These are phyloP conservation scores for Gossypium sturtianum DNA, from an alignment of 345 rosid species.

Conservation along the genomic window DNA sequence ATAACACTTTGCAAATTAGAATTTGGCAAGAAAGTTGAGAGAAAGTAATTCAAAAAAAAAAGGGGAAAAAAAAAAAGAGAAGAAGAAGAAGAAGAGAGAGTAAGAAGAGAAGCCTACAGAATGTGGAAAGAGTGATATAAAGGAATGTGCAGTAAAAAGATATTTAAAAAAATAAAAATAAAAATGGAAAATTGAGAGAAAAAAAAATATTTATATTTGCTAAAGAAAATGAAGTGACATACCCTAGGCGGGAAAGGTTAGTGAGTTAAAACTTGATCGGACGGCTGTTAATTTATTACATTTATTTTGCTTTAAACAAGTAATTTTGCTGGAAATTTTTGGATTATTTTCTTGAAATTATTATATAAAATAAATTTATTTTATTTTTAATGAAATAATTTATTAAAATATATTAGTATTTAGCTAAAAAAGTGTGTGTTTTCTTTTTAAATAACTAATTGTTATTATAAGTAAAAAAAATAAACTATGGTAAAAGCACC, in stretches of 20 bases:
- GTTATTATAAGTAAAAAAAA: background rate
- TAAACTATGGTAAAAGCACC: background rate
- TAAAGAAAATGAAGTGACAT: background rate
- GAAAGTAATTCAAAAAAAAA: background rate
- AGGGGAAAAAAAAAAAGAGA: background rate
- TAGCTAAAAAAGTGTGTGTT: no score
- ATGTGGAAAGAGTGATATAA: slow-evolving; percentile 3
- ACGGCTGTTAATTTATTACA: background rate
- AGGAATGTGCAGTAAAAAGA: background rate
- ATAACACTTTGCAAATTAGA: background rate
- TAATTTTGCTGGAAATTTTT: background rate
- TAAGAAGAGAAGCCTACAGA: background rate
- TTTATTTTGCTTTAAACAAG: background rate
- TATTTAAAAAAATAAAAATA: background rate
- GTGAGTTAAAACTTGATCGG: background rate
- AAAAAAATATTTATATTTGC: background rate
- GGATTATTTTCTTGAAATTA: background rate
- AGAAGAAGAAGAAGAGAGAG: background rate
- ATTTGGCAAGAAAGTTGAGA: background rate
- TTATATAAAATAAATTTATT: background rate
- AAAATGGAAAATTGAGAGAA: background rate
- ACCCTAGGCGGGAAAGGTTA: slow-evolving; percentile 9
- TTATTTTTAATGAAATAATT: background rate
- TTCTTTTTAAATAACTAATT: no score
- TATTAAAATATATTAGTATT: no score